Evolutionary conservation across 106 monocot genomes (phyloP), one percentile per base, ranked within the genome.

Genomic region (Apostasia shenzhenica): DNA sequence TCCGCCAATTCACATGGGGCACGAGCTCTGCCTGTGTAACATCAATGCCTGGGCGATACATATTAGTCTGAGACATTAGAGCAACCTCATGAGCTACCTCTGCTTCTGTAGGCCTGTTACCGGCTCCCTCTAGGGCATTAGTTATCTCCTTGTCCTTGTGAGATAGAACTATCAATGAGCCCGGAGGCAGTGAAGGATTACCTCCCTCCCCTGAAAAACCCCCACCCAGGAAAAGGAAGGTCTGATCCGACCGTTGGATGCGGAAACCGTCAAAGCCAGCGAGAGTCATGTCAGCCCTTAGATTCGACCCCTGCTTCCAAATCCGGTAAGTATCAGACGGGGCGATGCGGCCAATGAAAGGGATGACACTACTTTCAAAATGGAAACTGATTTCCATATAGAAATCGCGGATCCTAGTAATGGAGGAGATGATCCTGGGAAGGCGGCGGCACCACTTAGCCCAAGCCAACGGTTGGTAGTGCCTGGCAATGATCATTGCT

Each of bases 301-400:
- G 71, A 48, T 86, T 83, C 1, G 92, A 60, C 0, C 97, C 97
- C 11, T 85, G 84, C 77, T 99, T 99, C 97, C 97, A 99, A 63
- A 99, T 99, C 54, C 90, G 70, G 39, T 99, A 92, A 41, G 97
- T 99, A 66, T 99, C 97, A 0, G 92, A 92, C 0, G 97, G 97
- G 0, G 92, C 89, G 44, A 99, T 99, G 39, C 92, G 62, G 43
- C 92, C 81, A 37, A 99, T 85, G 69, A 99, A 99, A 2, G 97
- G 97, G 49, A 99, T 99, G 26, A 99, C 97, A 0, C 92, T 90
- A 77, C 92, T 92, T 87, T 99, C 97, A 44, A 99, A 99, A 74
- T 99, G 92, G 68, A 99, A 99, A n/a, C 79, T 73, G 54, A 99
- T 99, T 83, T 99, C 97, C 97, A 99, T 99, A 76, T 99, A 99